Evolutionary conservation across 176 grass and related monocot species (phyloP), one percentile per base, ranked within the genome.

Genomic region (Saccharum officinarum): DNA sequence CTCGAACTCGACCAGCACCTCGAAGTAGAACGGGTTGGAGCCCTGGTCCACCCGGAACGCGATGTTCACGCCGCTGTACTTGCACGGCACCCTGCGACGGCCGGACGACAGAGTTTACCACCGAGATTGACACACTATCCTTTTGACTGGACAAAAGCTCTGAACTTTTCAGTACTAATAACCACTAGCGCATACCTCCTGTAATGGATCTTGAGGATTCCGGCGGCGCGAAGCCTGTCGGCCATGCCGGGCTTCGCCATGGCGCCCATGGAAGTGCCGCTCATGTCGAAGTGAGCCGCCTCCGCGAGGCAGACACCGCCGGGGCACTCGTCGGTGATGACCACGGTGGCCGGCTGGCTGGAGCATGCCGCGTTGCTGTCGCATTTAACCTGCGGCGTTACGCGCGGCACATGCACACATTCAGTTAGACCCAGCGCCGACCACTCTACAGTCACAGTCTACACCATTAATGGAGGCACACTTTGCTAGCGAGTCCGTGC

Each of bases 191-290:
- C 9, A 20, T 20, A 91, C 96, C 91, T 87, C 72, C 26, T 86
- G 88, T 94, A 95, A 65, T 92, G 73, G 28, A 98, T 73, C 45
- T 80, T 69, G 55, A 98, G 64, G 66, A 84, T 82, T 7, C 96
- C 96, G n/a, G 70, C 38, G 23, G 89, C 81, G 5, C 96, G 93
- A n/a, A 98, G 85, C 36, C 73, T 57, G 78, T 98, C 93, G 14
- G 85, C 81, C 83, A 74, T 78, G 49, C 92, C 93, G 13, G 83
- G 69, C 61, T 57, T 87, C 3, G 91, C 91, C 90, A 98, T 85
- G 76, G 93, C 86, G 59, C 93, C 93, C 76, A 98, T 91, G 44
- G 93, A 92, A 1, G 93, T 94, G 31, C 97, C 97, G 78, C 91
- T 95, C 87, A 95, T 90, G 84, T 98, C 93, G 75, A 98, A 98